These are phyloP conservation scores for Didymosphaeria variabile DNA, from an alignment of 2,329 filamentous ascomycete species.

Conservation along the genomic window DNA sequence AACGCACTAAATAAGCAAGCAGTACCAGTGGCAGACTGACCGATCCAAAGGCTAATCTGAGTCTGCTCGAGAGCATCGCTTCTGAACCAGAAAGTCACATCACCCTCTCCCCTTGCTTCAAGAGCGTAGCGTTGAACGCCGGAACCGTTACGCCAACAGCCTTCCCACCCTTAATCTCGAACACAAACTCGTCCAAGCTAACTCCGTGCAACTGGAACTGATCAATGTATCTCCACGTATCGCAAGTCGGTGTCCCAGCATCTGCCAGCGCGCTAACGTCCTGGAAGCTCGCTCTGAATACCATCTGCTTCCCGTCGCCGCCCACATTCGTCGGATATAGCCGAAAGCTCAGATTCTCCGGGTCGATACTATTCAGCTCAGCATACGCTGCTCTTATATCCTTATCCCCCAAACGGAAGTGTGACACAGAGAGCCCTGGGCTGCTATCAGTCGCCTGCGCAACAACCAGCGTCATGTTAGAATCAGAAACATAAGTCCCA, in stretches of 20 bases:
- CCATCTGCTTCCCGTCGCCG: neutral
- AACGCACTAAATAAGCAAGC: neutral
- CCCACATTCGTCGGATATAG: conserved; percentile 18
- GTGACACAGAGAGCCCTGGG: conserved; percentile 12
- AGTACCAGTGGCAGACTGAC: neutral
- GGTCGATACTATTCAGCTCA: conserved; percentile 6
- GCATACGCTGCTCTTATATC: conserved; percentile 18
- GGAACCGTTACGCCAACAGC: conserved; percentile 9
- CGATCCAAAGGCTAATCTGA: too few species aligned
- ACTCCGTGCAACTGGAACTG: conserved; percentile 11
- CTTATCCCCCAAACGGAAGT: neutral
- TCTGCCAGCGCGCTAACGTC: conserved; percentile 14
- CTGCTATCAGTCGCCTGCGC: conserved; percentile 9
- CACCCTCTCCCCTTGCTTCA: neutral
- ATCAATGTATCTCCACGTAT: conserved; percentile 21
- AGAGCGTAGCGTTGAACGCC: conserved; percentile 9
- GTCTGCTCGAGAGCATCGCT: too few species aligned
- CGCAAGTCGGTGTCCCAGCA: conserved; percentile 23
- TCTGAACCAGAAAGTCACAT: neutral
- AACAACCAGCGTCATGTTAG: conserved; percentile 11
- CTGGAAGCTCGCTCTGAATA: conserved; percentile 19
- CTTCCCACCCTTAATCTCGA: conserved; percentile 13
- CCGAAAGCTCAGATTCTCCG: conserved; percentile 19
- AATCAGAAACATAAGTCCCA: conserved; percentile 9
- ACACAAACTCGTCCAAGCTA: conserved; percentile 20